Base-by-base conservation (phyloP, 116 monocot genomes). In the Cymodocea nodosa region DNA sequence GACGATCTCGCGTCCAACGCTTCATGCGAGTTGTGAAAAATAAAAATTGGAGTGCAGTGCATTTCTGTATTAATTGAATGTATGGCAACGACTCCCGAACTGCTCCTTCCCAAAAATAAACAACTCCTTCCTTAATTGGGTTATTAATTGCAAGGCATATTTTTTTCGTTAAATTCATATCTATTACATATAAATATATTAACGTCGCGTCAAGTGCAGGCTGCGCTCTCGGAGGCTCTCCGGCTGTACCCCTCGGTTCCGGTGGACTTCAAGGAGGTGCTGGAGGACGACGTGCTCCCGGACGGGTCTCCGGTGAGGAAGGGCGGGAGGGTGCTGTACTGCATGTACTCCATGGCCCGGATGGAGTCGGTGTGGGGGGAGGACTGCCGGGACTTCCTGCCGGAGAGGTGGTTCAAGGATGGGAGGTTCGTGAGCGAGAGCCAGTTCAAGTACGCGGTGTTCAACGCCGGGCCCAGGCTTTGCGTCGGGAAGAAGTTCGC, bases 401-500 rank as follows among this genome's bases (percentile, higher is more conserved):
- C 93, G 20, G 89, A 89, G 71, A 71, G 93, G 69, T 93, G 93
- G 93, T n/a, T 89, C 44, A 69, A 44, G 18, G 76, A 60, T 5
- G 69, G 62, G 6, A 20, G n/a, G 44, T 82, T 86, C 50, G 67
- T 74, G 2, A 70, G 62, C 25, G 93, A 85, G 82, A 93, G 66
- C 74, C 73, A 65, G 69, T 93, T 81, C 71, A 89, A 86, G 76
- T 89, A 86, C 63, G 59, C 74, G 23, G 93, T 93, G 68, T 89
- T 93, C 68, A 89, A 93, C 68, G 93, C 76, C 4, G 87, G 92
- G 34, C 92, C 87, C 2, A 77, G 92, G 76, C 67, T 92, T 12
- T 92, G 92, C 69, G 25, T 92, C 1, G 92, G 92, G 36, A 92
- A 92, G 78, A 82, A 80, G 72, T 87, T 92, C 54, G 92, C 92